Percentiles rank a stretch among this genome's conserved stretches.
Evolutionary conservation across 1,284 basidiomycete genomes (phyloP).

Genomic region (Volvariella volvacea): DNA sequence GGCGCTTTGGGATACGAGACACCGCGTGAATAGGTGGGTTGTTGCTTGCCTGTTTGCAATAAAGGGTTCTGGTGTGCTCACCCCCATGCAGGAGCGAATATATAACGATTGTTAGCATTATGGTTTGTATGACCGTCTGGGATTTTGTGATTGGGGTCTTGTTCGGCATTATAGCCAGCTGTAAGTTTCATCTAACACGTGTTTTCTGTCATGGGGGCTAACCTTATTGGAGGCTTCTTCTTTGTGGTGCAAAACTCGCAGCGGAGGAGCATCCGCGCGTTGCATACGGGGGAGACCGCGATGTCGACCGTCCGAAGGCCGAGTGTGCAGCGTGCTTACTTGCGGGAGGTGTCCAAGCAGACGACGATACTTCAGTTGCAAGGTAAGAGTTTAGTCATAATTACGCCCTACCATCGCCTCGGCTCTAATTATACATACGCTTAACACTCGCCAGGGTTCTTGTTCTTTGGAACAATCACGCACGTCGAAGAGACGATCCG

Average conservation of each 20-base stretch:
- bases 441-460: conserved; percentile 48
- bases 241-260: conserved; percentile 94
- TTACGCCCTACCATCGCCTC: background rate
- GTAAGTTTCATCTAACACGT: conserved; percentile 33
- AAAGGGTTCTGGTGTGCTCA: background rate
- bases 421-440: background rate
- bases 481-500: conserved; percentile 82
- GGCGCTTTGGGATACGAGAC: conserved; percentile 92
- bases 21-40: conserved; percentile 75
- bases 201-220: conserved; percentile 6
- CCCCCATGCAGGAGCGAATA: conserved; percentile 61
- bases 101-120: conserved; percentile 74
- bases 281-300: conserved; percentile 74
- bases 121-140: conserved; percentile 89
- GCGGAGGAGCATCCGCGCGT: conserved; percentile 72
- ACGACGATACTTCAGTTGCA: conserved; percentile 88
- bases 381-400: conserved; percentile 47
- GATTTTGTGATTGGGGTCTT: conserved; percentile 94
- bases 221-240: conserved; percentile 65
- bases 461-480: conserved; percentile 96
- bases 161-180: conserved; percentile 89
- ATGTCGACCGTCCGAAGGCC: conserved; percentile 92
- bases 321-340: conserved; percentile 81
- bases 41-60: conserved; percentile 7
- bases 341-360: conserved; percentile 87